Evolutionary conservation across 2,329 filamentous ascomycete genomes (phyloP).

Genomic region (Fusarium sp.): DNA sequence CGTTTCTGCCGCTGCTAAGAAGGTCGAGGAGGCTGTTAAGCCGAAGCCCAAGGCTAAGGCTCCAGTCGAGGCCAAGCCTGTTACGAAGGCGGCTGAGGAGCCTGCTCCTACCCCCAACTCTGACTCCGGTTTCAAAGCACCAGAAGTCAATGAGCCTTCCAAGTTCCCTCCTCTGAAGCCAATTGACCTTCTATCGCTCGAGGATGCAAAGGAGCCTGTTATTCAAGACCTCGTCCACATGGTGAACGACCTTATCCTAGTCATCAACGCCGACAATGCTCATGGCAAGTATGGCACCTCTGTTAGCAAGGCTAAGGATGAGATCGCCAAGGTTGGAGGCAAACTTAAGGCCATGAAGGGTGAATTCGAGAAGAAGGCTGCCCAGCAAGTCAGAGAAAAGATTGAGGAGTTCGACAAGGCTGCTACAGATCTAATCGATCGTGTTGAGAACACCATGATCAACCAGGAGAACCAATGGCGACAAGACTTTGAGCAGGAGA

Average conservation of each 20-base stretch:
- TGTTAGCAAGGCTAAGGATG: conserved; percentile 86
- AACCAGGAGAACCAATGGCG: conserved; percentile 86
- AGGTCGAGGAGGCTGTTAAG: conserved; percentile 46
- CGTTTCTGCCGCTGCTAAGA: conserved; percentile 48
- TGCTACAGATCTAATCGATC: conserved; percentile 85
- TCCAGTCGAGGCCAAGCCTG: conserved; percentile 36
- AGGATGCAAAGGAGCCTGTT: conserved; percentile 83
- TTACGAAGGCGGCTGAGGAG: conserved; percentile 50
- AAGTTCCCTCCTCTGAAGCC: conserved; percentile 72
- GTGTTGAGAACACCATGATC: conserved; percentile 86
- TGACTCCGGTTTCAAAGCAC: conserved; percentile 59
- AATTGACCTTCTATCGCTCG: conserved; percentile 82
- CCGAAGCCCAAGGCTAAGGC: conserved; percentile 42
- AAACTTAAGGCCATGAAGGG: conserved; percentile 82
- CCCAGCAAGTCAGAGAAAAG: conserved; percentile 78
- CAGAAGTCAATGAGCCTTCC: conserved; percentile 75
- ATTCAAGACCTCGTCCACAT: conserved; percentile 95
- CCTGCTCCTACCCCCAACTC: conserved; percentile 46
- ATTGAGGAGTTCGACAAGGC: conserved; percentile 85
- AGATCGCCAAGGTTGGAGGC: conserved; percentile 80
- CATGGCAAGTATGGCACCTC: conserved; percentile 81
- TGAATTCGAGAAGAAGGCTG: conserved; percentile 75
- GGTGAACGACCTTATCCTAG: conserved; percentile 94
- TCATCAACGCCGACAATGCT: conserved; percentile 88
- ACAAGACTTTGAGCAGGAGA: conserved; percentile 87